Percentiles rank a stretch among this genome's conserved stretches.
phyloP scores from a whole-genome alignment of 495 filamentous ascomycete genomes.

The Penicillium tannophilum region DNA sequence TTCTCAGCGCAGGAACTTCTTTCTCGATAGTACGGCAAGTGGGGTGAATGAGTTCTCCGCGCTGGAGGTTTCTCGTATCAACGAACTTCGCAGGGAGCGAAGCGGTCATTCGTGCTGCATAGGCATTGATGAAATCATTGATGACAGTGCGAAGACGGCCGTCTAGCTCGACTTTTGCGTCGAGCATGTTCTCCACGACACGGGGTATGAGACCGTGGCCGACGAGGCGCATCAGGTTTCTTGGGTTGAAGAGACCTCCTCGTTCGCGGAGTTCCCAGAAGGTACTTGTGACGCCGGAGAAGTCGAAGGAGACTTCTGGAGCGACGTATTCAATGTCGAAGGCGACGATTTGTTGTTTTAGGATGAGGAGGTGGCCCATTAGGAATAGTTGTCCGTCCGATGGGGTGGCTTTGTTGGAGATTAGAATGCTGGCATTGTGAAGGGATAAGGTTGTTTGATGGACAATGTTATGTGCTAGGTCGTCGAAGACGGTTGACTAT shows the following conservation, averaged over 20 bases:
- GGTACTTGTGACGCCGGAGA: constrained; percentile 75
- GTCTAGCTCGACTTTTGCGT: constrained; percentile 81
- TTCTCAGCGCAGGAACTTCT: constrained; percentile 55
- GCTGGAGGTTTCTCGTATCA: constrained; percentile 40
- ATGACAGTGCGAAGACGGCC: constrained; percentile 75
- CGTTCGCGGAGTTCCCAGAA: constrained; percentile 74
- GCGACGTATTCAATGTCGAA: constrained; percentile 90
- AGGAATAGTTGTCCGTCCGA: constrained; percentile 81
- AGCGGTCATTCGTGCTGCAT: constrained; percentile 57
- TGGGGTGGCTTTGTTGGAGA: constrained; percentile 56
- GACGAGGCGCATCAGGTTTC: constrained; percentile 59
- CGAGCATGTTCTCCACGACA: constrained; percentile 69
- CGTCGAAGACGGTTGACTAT: constrained; percentile 74
- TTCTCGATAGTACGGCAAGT: constrained; percentile 52
- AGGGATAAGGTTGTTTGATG: constrained; percentile 73
- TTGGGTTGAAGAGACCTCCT: constrained; percentile 69
- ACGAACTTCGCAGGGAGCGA: constrained; percentile 48
- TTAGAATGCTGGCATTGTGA: constrained; percentile 48
- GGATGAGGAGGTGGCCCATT: constrained; percentile 85
- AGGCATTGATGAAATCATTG: constrained; percentile 71
- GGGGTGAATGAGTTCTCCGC: constrained; percentile 41
- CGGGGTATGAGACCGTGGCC: constrained; percentile 60
- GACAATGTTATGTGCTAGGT: constrained; percentile 76
- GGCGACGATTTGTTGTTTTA: constrained; percentile 88
- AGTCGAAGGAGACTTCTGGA: constrained; percentile 72